Base-by-base conservation (phyloP, 2,329 filamentous ascomycete genomes). In the Cordyceps cateniannulata region DNA sequence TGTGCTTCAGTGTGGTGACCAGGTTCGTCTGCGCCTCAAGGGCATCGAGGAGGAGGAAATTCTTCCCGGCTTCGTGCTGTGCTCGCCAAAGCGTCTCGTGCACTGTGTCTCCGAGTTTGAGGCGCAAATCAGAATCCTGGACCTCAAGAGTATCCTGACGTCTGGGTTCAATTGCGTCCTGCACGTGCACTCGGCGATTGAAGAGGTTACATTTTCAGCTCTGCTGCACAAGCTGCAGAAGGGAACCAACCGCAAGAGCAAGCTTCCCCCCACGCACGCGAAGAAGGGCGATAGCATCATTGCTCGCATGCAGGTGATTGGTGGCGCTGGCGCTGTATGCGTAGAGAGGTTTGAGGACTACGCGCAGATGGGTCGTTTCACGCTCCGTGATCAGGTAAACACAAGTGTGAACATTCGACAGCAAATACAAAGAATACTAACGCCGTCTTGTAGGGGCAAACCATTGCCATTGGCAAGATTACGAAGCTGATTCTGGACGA, bases 381-480 rank as follows among this genome's bases (percentile, higher is more conserved):
- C 92, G 20, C 82, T 96, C 59, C 82, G 92, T 82, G 92, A 95
- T 71, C 90, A 93, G 83, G 89, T 91, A 81, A 68, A 81, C 69
- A 22, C 25, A 27, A 20, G 14, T 27, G 7, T 14, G 27, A 44
- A 8, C 10, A 24, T 22, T 4, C n/a, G 9, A 16, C 18, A 22
- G 32, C 2, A 16, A 14, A 14, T 5, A 42, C 16, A 16, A n/a
- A 6, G 35, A n/a, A 45, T 47, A 63, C 69, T 71, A 70, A 71
- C 65, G 72, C 56, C 68, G 38, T 8, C 24, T 60, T 72, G 59
- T 71, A 98, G 87, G 95, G 95, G 69, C 93, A 98, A 89, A 99
- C 95, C 0, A 97, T 99, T 79, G 95, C 95, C 61, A 99, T 99
- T 78, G 95, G 95, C 71, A 99, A 99, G 85, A 96, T 99, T 74